Evolutionary conservation across 2,329 filamentous ascomycete species (phyloP).

Genomic region (Cercospora zeae-maydis): DNA sequence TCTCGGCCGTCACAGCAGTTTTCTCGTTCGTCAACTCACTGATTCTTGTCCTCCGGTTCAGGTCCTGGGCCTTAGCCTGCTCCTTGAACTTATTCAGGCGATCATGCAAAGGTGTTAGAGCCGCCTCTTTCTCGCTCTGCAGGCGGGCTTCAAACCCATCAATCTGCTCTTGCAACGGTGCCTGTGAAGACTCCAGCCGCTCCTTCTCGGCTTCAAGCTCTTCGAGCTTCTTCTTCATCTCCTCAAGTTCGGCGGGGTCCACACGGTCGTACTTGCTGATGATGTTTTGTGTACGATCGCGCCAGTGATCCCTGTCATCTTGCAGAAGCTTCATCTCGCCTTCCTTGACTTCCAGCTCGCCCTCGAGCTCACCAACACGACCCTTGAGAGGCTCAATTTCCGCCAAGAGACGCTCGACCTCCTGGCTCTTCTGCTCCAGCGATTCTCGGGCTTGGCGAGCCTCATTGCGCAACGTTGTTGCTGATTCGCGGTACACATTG

Average conservation of each 20-base stretch:
- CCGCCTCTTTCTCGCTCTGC: slow-evolving; percentile 32
- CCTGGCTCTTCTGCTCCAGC: slow-evolving; percentile 68
- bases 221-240: slow-evolving; percentile 74
- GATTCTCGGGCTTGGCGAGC: slow-evolving; percentile 73
- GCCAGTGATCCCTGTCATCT: slow-evolving; percentile 89
- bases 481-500: slow-evolving; percentile 94
- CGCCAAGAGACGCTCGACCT: slow-evolving; percentile 68
- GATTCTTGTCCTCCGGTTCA: slow-evolving; percentile 47
- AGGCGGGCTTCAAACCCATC: slow-evolving; percentile 47
- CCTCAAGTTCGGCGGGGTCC: slow-evolving; percentile 88
- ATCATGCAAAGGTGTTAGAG: slow-evolving; percentile 18
- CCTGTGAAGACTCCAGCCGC: slow-evolving; percentile 51
- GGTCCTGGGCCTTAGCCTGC: slow-evolving; percentile 47
- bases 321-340: slow-evolving; percentile 86
- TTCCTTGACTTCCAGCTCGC: slow-evolving; percentile 73
- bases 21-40: slow-evolving; percentile 43
- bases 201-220: slow-evolving; percentile 52
- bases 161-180: slow-evolving; percentile 50
- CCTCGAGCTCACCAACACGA: slow-evolving; percentile 77
- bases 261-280: slow-evolving; percentile 93
- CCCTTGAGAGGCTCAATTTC: slow-evolving; percentile 79
- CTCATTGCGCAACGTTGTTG: slow-evolving; percentile 83
- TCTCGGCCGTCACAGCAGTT: slow-evolving; percentile 54
- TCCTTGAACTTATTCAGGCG: slow-evolving; percentile 50
- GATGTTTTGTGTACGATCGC: slow-evolving; percentile 92